A percentile compares a stretch with the other conserved stretches of the same genome.
Evolutionary conservation across 192 early-diverging fungal genomes (phyloP).

Genomic region (Mortierella claussenii): DNA sequence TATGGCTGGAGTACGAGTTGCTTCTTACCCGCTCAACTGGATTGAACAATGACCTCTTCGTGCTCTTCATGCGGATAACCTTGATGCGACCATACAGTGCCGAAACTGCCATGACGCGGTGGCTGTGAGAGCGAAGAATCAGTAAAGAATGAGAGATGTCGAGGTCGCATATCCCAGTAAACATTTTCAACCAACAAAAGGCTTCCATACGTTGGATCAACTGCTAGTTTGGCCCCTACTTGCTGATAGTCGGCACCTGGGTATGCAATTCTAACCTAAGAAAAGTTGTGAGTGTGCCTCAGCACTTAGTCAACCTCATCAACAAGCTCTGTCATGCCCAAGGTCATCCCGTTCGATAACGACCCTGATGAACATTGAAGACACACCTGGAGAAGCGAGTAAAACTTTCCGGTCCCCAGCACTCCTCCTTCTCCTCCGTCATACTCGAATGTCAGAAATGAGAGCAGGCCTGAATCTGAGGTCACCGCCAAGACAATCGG

Average conservation of each 20-base stretch:
- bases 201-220: constrained; percentile 33
- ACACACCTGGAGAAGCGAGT: constrained; percentile 32
- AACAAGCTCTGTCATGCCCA: background rate
- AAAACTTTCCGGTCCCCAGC: constrained; percentile 8
- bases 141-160: background rate
- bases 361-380: too few relatives aligned
- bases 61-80: constrained; percentile 18
- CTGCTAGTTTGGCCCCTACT: constrained; percentile 25
- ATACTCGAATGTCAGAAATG: constrained; percentile 73
- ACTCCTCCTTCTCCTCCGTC: constrained; percentile 72
- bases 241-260: constrained; percentile 28
- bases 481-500: constrained; percentile 30
- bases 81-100: constrained; percentile 33
- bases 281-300: background rate
- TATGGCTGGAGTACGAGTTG: background rate
- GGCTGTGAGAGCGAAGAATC: background rate
- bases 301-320: background rate
- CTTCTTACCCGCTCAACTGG: constrained; percentile 32
- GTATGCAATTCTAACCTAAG: constrained; percentile 22
- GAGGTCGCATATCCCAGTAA: too few relatives aligned
- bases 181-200: too few relatives aligned
- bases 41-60: constrained; percentile 24
- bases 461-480: constrained; percentile 51
- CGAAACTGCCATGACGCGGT: constrained; percentile 27
- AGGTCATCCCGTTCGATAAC: too few relatives aligned